Evolutionary conservation across 345 rosid species (phyloP).

Genomic region (Arabis hirsuta): DNA sequence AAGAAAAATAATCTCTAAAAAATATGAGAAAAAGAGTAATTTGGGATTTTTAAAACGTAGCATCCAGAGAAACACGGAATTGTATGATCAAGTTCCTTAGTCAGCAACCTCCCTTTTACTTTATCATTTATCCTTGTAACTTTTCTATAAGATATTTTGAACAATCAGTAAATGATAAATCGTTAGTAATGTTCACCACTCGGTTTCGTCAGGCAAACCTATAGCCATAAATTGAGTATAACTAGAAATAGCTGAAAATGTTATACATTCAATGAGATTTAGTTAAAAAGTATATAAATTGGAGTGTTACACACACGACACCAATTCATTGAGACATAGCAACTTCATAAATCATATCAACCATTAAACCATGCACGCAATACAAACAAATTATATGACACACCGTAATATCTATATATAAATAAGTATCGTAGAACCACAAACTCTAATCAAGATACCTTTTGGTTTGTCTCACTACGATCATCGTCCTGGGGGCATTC

Average conservation of each 20-base stretch:
- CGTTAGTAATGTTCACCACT: conserved; percentile 6
- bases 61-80: conserved; percentile 31
- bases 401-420: conserved; percentile 16
- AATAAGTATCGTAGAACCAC: conserved; percentile 23
- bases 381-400: conserved; percentile 26
- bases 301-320: conserved; percentile 32
- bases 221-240: conserved; percentile 2
- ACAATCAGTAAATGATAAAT: conserved; percentile 1
- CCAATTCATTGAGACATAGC: conserved; percentile 1
- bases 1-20: conserved; percentile 42
- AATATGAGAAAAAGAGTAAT: conserved; percentile 36
- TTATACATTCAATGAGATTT: conserved; percentile 1
- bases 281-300: conserved; percentile 18
- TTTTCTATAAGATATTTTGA: background rate
- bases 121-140: conserved; percentile 25
- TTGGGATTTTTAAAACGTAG: conserved; percentile 18
- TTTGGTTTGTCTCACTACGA: conserved; percentile 10
- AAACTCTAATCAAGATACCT: conserved; percentile 29
- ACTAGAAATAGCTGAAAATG: background rate
- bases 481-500: background rate
- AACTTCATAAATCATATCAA: conserved; percentile 31
- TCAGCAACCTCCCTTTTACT: conserved; percentile 33
- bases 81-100: conserved; percentile 30
- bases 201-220: background rate
- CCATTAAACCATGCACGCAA: conserved; percentile 37